Conservation (phyloP, 805 yeast genomes). For the Grigorovia yakushimaensis region DNA sequence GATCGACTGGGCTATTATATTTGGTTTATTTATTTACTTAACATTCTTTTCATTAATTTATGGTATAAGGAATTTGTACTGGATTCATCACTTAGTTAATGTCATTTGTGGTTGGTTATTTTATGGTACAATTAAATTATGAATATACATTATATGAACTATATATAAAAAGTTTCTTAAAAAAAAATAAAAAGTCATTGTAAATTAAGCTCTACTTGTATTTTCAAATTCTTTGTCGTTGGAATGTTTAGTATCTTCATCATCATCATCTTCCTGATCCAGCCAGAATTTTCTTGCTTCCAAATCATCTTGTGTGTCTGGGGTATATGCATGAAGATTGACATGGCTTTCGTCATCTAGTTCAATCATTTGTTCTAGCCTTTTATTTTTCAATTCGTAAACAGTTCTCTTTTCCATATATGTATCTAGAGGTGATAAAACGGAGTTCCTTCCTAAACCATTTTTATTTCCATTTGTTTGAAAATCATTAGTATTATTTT, state of each 20-base stretch:
- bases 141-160: background rate
- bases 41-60: conserved; percentile 54
- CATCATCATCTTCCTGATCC: conserved; percentile 6
- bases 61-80: conserved; percentile 75
- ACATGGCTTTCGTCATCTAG: background rate
- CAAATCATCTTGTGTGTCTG: conserved; percentile 29
- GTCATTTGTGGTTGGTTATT: conserved; percentile 39
- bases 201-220: background rate
- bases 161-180: background rate
- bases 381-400: background rate
- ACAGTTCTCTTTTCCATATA: background rate
- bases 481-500: background rate
- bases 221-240: background rate
- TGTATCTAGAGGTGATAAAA: background rate
- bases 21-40: conserved; percentile 39
- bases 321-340: conserved; percentile 20
- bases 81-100: conserved; percentile 73
- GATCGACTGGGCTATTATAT: conserved; percentile 27
- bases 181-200: background rate
- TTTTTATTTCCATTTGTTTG: background rate
- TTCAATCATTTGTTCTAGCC: conserved; percentile 1
- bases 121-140: conserved; percentile 4
- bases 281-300: conserved; percentile 31
- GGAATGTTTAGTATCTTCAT: background rate
- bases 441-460: no score